Evolutionary conservation across 306 rosid genomes (phyloP).

Genomic region (Quercus mongolica): DNA sequence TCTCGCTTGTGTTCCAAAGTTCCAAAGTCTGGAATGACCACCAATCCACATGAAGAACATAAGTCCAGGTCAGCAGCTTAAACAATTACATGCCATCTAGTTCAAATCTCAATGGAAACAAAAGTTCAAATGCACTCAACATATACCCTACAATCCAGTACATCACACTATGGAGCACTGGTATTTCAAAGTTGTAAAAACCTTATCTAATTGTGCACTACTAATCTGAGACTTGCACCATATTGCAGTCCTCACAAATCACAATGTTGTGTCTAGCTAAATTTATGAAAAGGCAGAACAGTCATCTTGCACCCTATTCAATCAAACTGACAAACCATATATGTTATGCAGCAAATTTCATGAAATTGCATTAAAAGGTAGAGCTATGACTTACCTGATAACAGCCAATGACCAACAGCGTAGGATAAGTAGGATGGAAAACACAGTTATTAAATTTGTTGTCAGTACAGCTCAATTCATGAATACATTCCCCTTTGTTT

Average conservation of each 20-base stretch:
- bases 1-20: slow-evolving; percentile 65
- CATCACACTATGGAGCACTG: neutral
- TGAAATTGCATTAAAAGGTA: neutral
- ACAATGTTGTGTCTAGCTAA: neutral
- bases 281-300: neutral
- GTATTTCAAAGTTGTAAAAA: neutral
- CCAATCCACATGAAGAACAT: slow-evolving; percentile 12
- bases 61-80: slow-evolving; percentile 4
- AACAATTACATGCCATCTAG: neutral
- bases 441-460: slow-evolving; percentile 50
- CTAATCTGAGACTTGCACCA: neutral
- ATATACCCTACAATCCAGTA: neutral
- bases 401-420: slow-evolving; percentile 56
- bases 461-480: slow-evolving; percentile 39
- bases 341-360: neutral
- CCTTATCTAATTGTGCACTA: neutral
- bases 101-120: neutral
- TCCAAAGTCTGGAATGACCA: slow-evolving; percentile 44
- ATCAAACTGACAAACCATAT: neutral
- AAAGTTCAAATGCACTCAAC: neutral
- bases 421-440: slow-evolving; percentile 63
- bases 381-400: slow-evolving; percentile 41
- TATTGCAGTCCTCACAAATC: neutral
- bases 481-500: slow-evolving; percentile 44
- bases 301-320: neutral